phyloP scores from a whole-genome alignment of 352 stramenopile species.

The Pythium dissotocum region DNA sequence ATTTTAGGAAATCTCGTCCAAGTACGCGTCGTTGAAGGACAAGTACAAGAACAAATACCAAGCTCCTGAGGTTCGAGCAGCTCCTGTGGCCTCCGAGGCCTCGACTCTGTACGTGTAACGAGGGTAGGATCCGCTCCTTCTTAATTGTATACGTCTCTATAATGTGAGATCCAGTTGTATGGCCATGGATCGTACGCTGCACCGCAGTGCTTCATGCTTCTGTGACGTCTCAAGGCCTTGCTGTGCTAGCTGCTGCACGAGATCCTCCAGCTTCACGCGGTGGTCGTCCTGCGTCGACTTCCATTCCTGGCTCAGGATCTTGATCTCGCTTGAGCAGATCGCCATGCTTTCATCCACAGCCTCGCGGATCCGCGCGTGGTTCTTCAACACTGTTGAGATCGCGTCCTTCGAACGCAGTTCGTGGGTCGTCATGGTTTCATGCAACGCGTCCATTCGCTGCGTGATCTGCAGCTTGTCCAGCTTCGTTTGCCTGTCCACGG shows the following conservation, averaged over 20 bases:
- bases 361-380: slow-evolving; percentile 45
- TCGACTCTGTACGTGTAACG: slow-evolving; percentile 44
- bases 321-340: slow-evolving; percentile 59
- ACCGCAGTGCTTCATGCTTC: slow-evolving; percentile 41
- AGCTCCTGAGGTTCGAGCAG: slow-evolving; percentile 33
- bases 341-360: slow-evolving; percentile 59
- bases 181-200: slow-evolving; percentile 40
- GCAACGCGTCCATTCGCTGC: slow-evolving; percentile 49
- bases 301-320: slow-evolving; percentile 43
- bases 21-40: slow-evolving; percentile 70
- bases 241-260: slow-evolving; percentile 8
- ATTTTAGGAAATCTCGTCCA: slow-evolving; percentile 64
- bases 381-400: slow-evolving; percentile 51
- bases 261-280: slow-evolving; percentile 18
- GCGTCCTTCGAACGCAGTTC: slow-evolving; percentile 48
- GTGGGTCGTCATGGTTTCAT: slow-evolving; percentile 37
- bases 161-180: slow-evolving; percentile 43
- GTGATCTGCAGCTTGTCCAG: slow-evolving; percentile 46
- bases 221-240: slow-evolving; percentile 13
- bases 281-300: slow-evolving; percentile 36
- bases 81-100: slow-evolving; percentile 24
- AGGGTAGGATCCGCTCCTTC: background rate
- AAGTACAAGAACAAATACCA: slow-evolving; percentile 82
- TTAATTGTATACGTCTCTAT: slow-evolving; percentile 22
- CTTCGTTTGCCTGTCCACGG: slow-evolving; percentile 48